These are phyloP conservation scores for Sanghuangporus baumii DNA, from an alignment of 1,284 basidiomycete genomes.

Conservation along the genomic window DNA sequence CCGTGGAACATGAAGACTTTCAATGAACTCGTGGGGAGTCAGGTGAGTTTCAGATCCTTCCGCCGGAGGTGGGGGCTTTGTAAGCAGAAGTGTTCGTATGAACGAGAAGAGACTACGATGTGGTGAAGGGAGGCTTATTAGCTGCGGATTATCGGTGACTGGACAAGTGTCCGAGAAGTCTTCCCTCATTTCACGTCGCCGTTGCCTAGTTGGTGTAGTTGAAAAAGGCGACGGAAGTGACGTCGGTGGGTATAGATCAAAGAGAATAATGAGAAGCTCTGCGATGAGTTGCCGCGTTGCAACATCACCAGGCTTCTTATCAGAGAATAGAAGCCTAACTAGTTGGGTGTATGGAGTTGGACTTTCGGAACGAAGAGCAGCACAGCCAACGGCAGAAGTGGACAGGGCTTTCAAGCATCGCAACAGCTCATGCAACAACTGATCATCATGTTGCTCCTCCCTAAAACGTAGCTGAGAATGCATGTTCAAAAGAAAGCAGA, in stretches of 20 bases:
- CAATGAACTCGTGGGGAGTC: constrained; percentile 86
- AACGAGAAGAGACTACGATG: constrained; percentile 68
- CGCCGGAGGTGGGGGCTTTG: constrained; percentile 66
- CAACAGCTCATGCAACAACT: constrained; percentile 87
- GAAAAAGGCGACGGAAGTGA: constrained; percentile 47
- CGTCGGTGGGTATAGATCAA: constrained; percentile 74
- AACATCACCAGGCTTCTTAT: constrained; percentile 96
- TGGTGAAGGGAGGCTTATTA: constrained; percentile 62
- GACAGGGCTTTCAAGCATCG: constrained; percentile 92
- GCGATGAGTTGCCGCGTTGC: constrained; percentile 85
- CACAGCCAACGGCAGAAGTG: constrained; percentile 81
- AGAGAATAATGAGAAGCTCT: constrained; percentile 77
- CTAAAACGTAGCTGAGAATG: constrained; percentile 35
- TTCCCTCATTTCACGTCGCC: constrained; percentile 54
- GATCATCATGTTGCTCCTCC: constrained; percentile 97
- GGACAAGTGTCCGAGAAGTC: constrained; percentile 25
- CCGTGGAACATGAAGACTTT: constrained; percentile 73
- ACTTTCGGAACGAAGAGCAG: constrained; percentile 75
- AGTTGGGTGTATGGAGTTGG: constrained; percentile 86
- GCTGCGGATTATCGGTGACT: constrained; percentile 35
- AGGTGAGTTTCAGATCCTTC: constrained; percentile 61
- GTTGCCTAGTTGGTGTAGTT: constrained; percentile 24
- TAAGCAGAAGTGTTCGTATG: constrained; percentile 64
- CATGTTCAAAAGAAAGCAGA: not conserved
- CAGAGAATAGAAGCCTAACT: constrained; percentile 82